Evolutionary conservation across 805 yeast genomes (phyloP).

Genomic region (Ogataea chonburiensis): DNA sequence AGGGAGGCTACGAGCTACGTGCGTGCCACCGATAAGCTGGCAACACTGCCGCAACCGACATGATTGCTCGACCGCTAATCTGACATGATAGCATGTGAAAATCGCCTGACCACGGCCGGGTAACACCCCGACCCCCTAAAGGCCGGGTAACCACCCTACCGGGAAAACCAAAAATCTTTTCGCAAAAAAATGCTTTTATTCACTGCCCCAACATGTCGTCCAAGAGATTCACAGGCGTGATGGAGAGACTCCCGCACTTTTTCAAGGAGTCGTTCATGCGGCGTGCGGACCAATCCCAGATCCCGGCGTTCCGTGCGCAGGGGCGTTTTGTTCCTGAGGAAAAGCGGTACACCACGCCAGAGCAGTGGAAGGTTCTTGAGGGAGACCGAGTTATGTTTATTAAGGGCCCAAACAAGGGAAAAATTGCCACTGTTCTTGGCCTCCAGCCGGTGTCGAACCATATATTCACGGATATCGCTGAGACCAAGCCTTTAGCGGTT

Average conservation of each 20-base stretch:
- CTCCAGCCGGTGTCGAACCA: constrained; percentile 62
- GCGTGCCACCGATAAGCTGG: too few species aligned
- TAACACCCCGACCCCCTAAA: background rate
- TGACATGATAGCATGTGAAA: constrained; percentile 9
- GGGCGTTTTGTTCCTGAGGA: constrained; percentile 31
- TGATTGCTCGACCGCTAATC: constrained; percentile 1
- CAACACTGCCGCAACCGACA: too few species aligned
- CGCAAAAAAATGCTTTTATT: background rate
- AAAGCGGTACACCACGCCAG: constrained; percentile 40
- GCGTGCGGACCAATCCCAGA: constrained; percentile 29
- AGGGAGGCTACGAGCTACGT: too few species aligned
- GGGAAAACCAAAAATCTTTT: too few species aligned
- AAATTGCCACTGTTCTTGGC: constrained; percentile 62
- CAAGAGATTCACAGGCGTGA: constrained; percentile 34
- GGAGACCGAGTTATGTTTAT: constrained; percentile 79
- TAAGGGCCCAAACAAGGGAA: constrained; percentile 73
- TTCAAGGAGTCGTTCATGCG: constrained; percentile 30
- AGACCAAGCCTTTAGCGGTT: constrained; percentile 57
- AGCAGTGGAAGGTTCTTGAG: constrained; percentile 59
- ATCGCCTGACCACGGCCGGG: too few species aligned
- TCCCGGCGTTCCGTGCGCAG: constrained; percentile 33
- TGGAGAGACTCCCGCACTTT: constrained; percentile 32
- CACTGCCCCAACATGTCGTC: constrained; percentile 4
- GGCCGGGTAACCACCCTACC: constrained; percentile 2
- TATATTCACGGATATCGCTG: constrained; percentile 66